Evolutionary conservation across 768 basidiomycete species (phyloP), one percentile per base, ranked within the genome.

Genomic region (Melanogaster broomeanus): DNA sequence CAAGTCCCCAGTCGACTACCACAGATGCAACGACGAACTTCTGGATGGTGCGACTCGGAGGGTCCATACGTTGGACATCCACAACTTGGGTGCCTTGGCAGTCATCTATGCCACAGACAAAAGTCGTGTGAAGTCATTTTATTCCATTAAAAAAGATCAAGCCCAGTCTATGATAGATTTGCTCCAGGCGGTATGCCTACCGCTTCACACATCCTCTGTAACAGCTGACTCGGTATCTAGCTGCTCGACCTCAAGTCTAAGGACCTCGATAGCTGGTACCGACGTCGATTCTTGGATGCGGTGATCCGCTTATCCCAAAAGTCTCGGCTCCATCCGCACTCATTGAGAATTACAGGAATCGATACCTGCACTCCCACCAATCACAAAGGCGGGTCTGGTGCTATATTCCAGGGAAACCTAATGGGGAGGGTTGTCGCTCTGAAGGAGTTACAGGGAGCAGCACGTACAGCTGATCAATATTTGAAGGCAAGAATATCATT

Each of bases 341-440:
- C 57, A 15, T 49, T 72, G 27, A 55, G 51, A 21, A 62, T 69
- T 39, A 46, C 31, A 2, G 57, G 55, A 6, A 60, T 57, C 6
- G 56, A 58, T 6, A 42, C 55, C 30, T 39, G 53, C 6, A 18
- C 22, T 19, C 35, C 40, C 16, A 61, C 64, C 2, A 42, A 51
- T 6, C 54, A 59, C 10, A 53, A 53, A 27, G 71, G 71, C 31
- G 65, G 64, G 3, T 74, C 66, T 51, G 71, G 71, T 33, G 59
- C 65, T 42, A 66, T 72, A 45, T 70, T 60, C 45, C 60, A 62
- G 25, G 70, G 70, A 13, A 48, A 37, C 24, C 52, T 64, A 19
- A 61, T 49, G 3, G 65, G 58, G 18, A 66, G 56, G 45, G 45
- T 53, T 22, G 68, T 73, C 12, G 70, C 68, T 3, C 44, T 73